These are phyloP conservation scores for Mycena filopes DNA, from an alignment of 768 basidiomycete genomes.

Conservation along the genomic window DNA sequence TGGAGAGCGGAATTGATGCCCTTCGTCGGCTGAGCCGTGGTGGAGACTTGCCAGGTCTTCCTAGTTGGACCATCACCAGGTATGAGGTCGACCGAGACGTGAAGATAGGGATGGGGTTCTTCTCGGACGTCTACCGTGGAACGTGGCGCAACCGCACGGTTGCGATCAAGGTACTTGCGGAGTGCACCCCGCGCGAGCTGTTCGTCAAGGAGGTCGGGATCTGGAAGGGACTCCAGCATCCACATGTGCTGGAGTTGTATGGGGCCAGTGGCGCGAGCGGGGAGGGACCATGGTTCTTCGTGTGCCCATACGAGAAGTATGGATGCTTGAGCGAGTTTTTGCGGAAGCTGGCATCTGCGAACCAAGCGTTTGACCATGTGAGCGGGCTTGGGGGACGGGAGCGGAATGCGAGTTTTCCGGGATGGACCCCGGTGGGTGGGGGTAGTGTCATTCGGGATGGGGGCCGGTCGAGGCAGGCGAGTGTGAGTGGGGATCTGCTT, in stretches of 20 bases:
- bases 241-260: constrained; percentile 76
- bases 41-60: constrained; percentile 55
- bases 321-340: constrained; percentile 63
- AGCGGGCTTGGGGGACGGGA: constrained; percentile 34
- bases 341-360: constrained; percentile 34
- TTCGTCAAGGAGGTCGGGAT: constrained; percentile 78
- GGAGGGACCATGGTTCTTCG: constrained; percentile 82
- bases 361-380: constrained; percentile 32
- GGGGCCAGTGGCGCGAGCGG: constrained; percentile 81
- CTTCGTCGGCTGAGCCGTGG: constrained; percentile 68
- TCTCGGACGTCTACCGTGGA: constrained; percentile 83
- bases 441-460: constrained; percentile 26
- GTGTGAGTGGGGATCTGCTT: constrained; percentile 25
- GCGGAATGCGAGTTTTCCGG: constrained; percentile 32
- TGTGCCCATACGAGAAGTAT: constrained; percentile 76
- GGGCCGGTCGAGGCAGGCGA: constrained; percentile 26
- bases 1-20: constrained; percentile 79
- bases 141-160: constrained; percentile 74
- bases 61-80: constrained; percentile 84
- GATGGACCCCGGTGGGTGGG: constrained; percentile 14
- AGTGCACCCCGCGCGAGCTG: constrained; percentile 66
- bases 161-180: constrained; percentile 78
- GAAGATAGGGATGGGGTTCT: constrained; percentile 78
- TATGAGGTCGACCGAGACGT: constrained; percentile 81
- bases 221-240: constrained; percentile 77